Evolutionary conservation across 2,329 filamentous ascomycete species (phyloP), one percentile per base, ranked within the genome.

Genomic region (Phialophora verrucosa): DNA sequence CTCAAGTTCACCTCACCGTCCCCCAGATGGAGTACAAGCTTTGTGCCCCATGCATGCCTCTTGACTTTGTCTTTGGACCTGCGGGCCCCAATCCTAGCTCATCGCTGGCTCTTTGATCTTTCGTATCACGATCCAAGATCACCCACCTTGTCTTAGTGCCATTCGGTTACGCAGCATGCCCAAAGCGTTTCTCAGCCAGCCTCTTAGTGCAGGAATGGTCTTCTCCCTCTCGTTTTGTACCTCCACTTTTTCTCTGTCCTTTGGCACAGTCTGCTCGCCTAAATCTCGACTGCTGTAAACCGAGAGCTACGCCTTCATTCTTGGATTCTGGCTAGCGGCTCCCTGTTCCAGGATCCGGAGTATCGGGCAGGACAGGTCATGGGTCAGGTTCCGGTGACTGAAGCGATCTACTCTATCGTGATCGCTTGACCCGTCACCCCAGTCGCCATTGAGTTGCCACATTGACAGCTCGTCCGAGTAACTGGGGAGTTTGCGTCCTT

Each of bases 81-180:
- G 38, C 38, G 27, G 27, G 49, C 49, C 14, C 49, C 49, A 53
- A 23, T 10, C 56, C 38, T 49, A n/a, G 38, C 35, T 38, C n/a
- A 29, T 60, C 7, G 42, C 29, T 60, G 14, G 58, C 42, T 29
- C 47, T 61, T 29, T 61, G 44, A 61, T 35, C 57, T 53, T 35
- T 61, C 59, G 59, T 61, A 53, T 61, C 59, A 61, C 59, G 49
- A 38, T 54, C 44, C 59, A 25, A 38, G 59, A 50, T 35, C 35
- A 47, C 53, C 29, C 44, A n/a, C 47, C 59, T 27, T 35, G 59
- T 44, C 59, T 53, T 61, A 61, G 31, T 61, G 23, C 27, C 31
- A 12, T 50, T 61, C 59, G 59, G 47, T 61, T 61, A 51, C 53
- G 53, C 53, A 55, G 53, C 53, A 31, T 31, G 53, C 53, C 27